Evolutionary conservation across 176 grass and related monocot genomes (phyloP), one percentile per base, ranked within the genome.

Genomic region (Aegilops tauschii): DNA sequence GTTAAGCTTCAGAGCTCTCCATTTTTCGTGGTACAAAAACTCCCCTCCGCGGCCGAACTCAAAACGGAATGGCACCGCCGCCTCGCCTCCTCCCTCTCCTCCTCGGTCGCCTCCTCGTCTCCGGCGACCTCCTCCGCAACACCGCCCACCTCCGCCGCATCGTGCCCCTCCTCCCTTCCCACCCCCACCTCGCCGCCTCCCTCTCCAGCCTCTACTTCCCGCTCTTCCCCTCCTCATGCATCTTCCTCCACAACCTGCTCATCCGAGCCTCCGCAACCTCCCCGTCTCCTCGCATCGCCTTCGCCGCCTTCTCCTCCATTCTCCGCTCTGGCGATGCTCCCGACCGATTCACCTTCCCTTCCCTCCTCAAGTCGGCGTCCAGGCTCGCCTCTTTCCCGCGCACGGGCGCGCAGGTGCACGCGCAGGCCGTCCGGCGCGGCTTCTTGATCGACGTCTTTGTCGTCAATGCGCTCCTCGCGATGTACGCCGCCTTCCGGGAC

Each of bases 181-280:
- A 90, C 69, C 90, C 92, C 8, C 70, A 85, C 79, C 65, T 94
- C 58, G 86, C 85, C 12, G 83, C 84, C 28, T 20, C 83, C 10
- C 80, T 94, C 75, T 90, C 79, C 50, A 75, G 31, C 61, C 35
- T 88, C 37, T 92, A 92, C 73, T 97, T 97, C 83, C 92, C 86
- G 50, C 86, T 76, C 71, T 92, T 90, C 79, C 92, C 92, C 17
- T 84, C 87, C 85, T 94, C 85, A 28, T 9, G 85, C 72, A 90
- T 83, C 47, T 94, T 94, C 90, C 84, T 97, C 81, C 79, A 92
- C 76, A 94, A 94, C 90, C 76, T 93, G 62, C 84, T 97, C 76
- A 92, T 97, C 81, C 87, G 76, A 12, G 85, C 94, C 62, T 90
- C 73, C 61, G 79, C 85, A 39, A 16, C 69, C 13, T 92, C 87